phyloP scores from a whole-genome alignment of 495 filamentous ascomycete genomes.

The Trichocladium antarcticum region DNA sequence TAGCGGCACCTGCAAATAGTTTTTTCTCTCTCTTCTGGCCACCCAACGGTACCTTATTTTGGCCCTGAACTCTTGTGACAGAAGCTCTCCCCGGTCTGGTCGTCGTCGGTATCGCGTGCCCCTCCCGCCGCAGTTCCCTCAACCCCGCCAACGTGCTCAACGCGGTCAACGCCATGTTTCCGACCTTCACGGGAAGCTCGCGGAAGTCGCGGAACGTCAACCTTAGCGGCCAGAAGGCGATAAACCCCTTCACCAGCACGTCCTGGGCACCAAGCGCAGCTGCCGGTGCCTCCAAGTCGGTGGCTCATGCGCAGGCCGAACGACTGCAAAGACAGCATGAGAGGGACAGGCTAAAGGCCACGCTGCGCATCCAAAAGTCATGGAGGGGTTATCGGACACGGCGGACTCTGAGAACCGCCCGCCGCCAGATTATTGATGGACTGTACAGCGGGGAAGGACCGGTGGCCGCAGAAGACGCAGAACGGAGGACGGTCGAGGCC shows the following conservation, averaged over 20 bases:
- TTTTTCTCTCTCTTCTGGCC: neutral
- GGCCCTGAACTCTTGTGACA: neutral
- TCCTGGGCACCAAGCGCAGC: constrained; percentile 34
- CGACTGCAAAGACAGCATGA: constrained; percentile 70
- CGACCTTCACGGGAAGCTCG: constrained; percentile 78
- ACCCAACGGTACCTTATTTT: neutral
- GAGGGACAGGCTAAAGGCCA: constrained; percentile 63
- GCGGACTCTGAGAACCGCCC: constrained; percentile 42
- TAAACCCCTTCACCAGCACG: constrained; percentile 59
- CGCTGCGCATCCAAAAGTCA: constrained; percentile 60
- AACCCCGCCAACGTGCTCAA: neutral
- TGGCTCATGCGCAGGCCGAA: constrained; percentile 78
- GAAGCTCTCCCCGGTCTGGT: neutral
- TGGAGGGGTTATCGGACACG: constrained; percentile 73
- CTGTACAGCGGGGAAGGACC: constrained; percentile 21
- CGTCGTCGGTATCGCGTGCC: neutral
- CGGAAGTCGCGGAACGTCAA: constrained; percentile 84
- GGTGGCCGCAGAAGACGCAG: constrained; percentile 3
- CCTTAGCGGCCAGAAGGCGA: constrained; percentile 67
- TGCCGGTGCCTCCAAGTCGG: constrained; percentile 58
- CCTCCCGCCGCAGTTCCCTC: neutral
- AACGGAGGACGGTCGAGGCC: constrained; percentile 23
- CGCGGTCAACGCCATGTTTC: constrained; percentile 54
- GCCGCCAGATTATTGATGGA: constrained; percentile 60
- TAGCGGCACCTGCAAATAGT: too few relatives aligned